Evolutionary conservation across 139 green algal species (phyloP), one percentile per base, ranked within the genome.

Genomic region (Pleodorina starrii): DNA sequence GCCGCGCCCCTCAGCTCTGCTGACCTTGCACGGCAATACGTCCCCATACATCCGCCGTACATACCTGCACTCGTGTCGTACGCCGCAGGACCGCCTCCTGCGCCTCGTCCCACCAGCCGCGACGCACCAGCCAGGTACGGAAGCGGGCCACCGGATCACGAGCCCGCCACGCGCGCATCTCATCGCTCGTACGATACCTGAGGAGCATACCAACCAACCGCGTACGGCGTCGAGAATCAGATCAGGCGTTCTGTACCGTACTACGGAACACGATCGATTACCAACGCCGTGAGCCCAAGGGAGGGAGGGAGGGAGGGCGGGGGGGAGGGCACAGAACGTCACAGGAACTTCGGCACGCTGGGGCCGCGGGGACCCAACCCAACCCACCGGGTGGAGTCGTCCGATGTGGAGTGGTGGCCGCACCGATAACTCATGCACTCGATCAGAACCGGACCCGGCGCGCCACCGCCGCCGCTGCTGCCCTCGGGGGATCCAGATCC

Each of bases 341-440:
- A n/a, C n/a, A n/a, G n/a, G n/a, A n/a, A n/a, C n/a, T n/a, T n/a
- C n/a, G n/a, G n/a, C n/a, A n/a, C n/a, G n/a, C n/a, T n/a, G n/a
- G n/a, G n/a, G n/a, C n/a, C n/a, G n/a, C n/a, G n/a, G n/a, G n/a
- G n/a, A n/a, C n/a, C n/a, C n/a, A n/a, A n/a, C n/a, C n/a, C n/a
- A n/a, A n/a, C n/a, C n/a, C n/a, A n/a, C 69, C 60, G 9, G 38
- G 71, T 85, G 23, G 63, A 84, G 69, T 91, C 86, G 12, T 86
- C 76, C 4, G 50, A 57, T 27, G 84, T 86, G n/a, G 75, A 71
- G 43, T 90, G 97, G 93, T 99, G 97, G 1, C 97, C 97, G 17
- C 54, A 92, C 29, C 97, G 93, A 89, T 99, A 99, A 43, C 92
- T 96, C 96, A 99, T 98, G 16, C 92, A 92, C 94, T 98, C 97